These are phyloP conservation scores for Nicotiana otophora DNA, from an alignment of 257 asterid species.

Conservation along the genomic window DNA sequence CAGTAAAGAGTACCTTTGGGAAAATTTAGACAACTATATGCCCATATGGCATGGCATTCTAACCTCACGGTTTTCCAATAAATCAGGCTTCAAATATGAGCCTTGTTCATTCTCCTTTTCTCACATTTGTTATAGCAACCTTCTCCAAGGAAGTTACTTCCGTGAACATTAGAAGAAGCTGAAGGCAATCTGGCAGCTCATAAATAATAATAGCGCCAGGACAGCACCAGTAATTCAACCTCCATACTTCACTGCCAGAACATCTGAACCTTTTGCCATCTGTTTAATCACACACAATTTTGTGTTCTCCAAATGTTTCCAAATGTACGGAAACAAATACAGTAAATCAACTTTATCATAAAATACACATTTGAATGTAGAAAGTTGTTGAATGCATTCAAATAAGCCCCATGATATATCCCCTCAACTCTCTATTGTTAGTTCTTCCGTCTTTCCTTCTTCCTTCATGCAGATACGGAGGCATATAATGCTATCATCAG, in stretches of 20 bases:
- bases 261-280: neutral
- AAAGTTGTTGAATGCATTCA: neutral
- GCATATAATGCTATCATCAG: neutral
- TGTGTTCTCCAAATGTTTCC: neutral
- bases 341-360: neutral
- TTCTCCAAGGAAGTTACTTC: neutral
- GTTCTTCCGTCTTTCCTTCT: neutral
- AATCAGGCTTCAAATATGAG: neutral
- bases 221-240: slow-evolving; percentile 5
- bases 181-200: neutral
- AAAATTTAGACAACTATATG: neutral
- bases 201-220: neutral
- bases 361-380: neutral
- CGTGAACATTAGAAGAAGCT: too few relatives aligned
- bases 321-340: neutral
- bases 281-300: neutral
- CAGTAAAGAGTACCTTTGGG: too few relatives aligned
- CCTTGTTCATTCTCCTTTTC: neutral
- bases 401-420: neutral
- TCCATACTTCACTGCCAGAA: neutral
- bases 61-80: neutral
- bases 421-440: neutral
- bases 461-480: neutral
- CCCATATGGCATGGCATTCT: neutral
- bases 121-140: neutral